Percentiles rank a stretch among this genome's conserved stretches.
phyloP scores from a whole-genome alignment of 2,329 filamentous ascomycete species.

The Clonostachys chloroleuca region DNA sequence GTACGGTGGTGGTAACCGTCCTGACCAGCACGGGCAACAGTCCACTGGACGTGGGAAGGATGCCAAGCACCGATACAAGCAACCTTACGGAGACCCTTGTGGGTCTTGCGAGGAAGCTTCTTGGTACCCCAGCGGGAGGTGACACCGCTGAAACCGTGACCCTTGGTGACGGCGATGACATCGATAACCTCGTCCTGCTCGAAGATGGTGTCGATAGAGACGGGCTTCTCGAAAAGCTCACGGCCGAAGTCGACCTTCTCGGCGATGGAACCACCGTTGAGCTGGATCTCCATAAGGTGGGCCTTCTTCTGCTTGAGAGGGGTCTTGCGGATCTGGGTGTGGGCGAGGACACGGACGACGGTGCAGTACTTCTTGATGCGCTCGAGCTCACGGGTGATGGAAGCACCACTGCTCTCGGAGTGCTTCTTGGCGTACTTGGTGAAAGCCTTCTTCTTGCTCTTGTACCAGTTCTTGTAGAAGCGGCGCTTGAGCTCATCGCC shows the following conservation, averaged over 20 bases:
- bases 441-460: slow-evolving; percentile 99
- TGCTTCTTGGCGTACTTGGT: slow-evolving; percentile 99
- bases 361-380: slow-evolving; percentile 99
- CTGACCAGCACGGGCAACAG: slow-evolving; percentile 99
- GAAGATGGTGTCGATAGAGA: slow-evolving; percentile 89
- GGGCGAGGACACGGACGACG: slow-evolving; percentile 96
- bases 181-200: slow-evolving; percentile 99
- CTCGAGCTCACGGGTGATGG: slow-evolving; percentile 96
- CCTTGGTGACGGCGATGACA: slow-evolving; percentile 98
- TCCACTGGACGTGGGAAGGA: slow-evolving; percentile 99
- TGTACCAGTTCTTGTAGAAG: slow-evolving; percentile 99
- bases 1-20: slow-evolving; percentile 99
- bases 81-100: slow-evolving; percentile 99
- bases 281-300: slow-evolving; percentile 99
- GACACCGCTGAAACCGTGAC: slow-evolving; percentile 97
- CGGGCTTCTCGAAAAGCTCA: slow-evolving; percentile 98
- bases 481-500: slow-evolving; percentile 98
- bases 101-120: slow-evolving; percentile 99
- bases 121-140: slow-evolving; percentile 99
- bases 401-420: slow-evolving; percentile 85
- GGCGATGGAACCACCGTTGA: slow-evolving; percentile 94
- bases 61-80: slow-evolving; percentile 99
- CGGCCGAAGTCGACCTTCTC: slow-evolving; percentile 97
- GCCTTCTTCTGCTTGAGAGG: slow-evolving; percentile 99
- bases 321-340: slow-evolving; percentile 99